Conservation (phyloP, 192 early-diverging fungal species). For the Pecoramyces ruminantium region DNA sequence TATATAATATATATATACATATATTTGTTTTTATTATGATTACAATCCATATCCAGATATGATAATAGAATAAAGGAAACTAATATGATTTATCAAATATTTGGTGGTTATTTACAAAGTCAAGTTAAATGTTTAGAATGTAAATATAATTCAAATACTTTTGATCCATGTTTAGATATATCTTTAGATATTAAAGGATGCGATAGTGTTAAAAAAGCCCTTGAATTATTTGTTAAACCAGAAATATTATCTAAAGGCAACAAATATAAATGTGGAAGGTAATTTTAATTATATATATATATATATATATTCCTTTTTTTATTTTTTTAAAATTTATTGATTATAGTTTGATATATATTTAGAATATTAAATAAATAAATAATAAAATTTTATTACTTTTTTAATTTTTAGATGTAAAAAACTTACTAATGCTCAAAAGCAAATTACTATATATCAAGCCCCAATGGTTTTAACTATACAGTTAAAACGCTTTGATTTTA, state of each 20-base stretch:
- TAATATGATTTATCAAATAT: constrained; percentile 56
- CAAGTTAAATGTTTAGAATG: constrained; percentile 60
- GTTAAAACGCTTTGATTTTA: constrained; percentile 68
- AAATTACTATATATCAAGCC: constrained; percentile 53
- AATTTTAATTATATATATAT: constrained; percentile 2
- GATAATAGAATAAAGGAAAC: constrained; percentile 58
- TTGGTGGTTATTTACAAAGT: constrained; percentile 68
- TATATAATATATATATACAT: too few relatives aligned
- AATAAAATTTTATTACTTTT: not conserved
- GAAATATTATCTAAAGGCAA: constrained; percentile 50
- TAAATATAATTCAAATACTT: constrained; percentile 53
- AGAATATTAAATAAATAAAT: not conserved
- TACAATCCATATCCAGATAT: not conserved
- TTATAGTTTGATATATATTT: too few relatives aligned
- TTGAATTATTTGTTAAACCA: constrained; percentile 51
- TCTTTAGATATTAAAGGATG: constrained; percentile 56
- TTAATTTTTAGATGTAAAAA: constrained; percentile 38
- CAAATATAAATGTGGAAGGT: constrained; percentile 63
- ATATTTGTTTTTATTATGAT: too few relatives aligned
- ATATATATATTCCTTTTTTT: too few relatives aligned
- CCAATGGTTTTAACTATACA: constrained; percentile 61
- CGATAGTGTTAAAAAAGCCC: constrained; percentile 40
- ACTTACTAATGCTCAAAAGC: constrained; percentile 61
- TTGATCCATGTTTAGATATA: constrained; percentile 58
- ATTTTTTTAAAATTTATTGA: too few relatives aligned